These are phyloP conservation scores for Astragalus membranaceus DNA, from an alignment of 306 rosid genomes.

Conservation along the genomic window DNA sequence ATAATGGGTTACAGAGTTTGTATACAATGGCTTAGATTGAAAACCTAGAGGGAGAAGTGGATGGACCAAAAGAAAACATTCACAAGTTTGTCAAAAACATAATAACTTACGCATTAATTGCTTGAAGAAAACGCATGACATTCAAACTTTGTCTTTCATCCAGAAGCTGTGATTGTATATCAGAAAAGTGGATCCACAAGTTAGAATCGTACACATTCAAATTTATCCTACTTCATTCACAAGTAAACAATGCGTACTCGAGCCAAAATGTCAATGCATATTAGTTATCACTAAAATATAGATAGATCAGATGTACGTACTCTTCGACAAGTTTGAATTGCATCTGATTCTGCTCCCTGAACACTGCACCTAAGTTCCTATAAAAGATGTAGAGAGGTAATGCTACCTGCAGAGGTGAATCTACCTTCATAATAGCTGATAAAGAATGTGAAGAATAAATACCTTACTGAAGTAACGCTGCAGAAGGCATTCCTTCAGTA, in stretches of 20 bases:
- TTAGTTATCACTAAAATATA: constrained; percentile 18
- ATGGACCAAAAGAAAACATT: neutral
- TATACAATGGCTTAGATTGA: no score
- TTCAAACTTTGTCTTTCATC: constrained; percentile 82
- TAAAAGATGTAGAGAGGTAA: neutral
- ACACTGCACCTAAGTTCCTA: constrained; percentile 72
- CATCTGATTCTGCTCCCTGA: constrained; percentile 57
- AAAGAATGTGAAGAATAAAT: constrained; percentile 12
- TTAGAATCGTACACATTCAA: constrained; percentile 1
- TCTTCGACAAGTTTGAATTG: constrained; percentile 62
- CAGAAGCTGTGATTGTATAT: constrained; percentile 49
- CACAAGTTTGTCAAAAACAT: neutral
- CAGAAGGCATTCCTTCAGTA: constrained; percentile 81
- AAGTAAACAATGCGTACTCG: neutral
- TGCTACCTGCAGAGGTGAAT: neutral
- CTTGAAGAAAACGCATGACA: constrained; percentile 83
- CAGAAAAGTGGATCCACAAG: constrained; percentile 11
- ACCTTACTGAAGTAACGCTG: constrained; percentile 89
- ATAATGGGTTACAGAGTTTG: no score
- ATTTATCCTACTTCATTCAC: neutral
- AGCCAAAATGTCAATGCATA: neutral
- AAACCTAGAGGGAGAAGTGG: no score
- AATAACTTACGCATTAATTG: constrained; percentile 56
- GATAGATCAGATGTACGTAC: constrained; percentile 44
- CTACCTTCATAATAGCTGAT: neutral